A percentile compares a stretch with the other conserved stretches of the same genome.
phyloP scores from a whole-genome alignment of 208 protist species.

The Leishmania aethiopica region DNA sequence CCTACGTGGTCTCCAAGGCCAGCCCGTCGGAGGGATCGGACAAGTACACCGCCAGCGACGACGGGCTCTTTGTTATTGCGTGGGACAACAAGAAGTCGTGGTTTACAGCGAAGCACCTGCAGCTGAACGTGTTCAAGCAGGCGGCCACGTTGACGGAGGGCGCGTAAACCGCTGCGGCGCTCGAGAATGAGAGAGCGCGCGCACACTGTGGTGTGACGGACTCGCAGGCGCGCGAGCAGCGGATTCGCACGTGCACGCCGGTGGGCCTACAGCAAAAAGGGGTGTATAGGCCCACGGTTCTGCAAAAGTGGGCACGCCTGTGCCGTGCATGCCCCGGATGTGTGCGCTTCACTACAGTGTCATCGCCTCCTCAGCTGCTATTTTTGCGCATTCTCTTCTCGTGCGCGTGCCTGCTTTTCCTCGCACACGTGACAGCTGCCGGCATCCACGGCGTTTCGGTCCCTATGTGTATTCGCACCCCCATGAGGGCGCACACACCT shows the following conservation, averaged over 20 bases:
- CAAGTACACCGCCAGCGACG: conserved; percentile 33
- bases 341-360: not conserved
- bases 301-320: not conserved
- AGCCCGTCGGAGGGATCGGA: conserved; percentile 39
- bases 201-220: not conserved
- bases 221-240: not conserved
- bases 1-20: conserved; percentile 29
- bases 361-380: not conserved
- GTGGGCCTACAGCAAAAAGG: no score
- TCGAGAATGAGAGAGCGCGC: not conserved
- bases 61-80: conserved; percentile 46
- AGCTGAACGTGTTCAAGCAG: conserved; percentile 64
- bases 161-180: not conserved
- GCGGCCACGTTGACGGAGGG: not conserved
- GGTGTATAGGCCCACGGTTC: not conserved
- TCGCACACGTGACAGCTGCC: not conserved
- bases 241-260: no score
- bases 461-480: not conserved
- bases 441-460: not conserved
- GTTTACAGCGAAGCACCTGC: conserved; percentile 49
- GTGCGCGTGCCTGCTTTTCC: not conserved
- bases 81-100: conserved; percentile 70
- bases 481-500: no score
- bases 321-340: not conserved
- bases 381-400: not conserved